A percentile compares a stretch with the other conserved stretches of the same genome.
Conservation (phyloP, 805 yeast species). For the Lipomyces starkeyi region DNA sequence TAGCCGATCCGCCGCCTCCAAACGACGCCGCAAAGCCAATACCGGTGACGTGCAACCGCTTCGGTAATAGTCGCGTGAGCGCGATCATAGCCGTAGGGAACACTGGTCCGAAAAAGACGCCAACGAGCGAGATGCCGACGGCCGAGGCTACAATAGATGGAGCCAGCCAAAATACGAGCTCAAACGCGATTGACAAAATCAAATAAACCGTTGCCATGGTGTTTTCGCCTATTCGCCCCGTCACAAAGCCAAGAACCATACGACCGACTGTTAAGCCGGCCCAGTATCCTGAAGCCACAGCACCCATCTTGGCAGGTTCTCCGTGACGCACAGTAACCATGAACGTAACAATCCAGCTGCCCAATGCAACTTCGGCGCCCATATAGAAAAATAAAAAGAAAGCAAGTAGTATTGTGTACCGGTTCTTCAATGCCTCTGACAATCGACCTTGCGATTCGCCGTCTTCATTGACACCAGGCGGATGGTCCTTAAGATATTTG, state of each 20-base stretch:
- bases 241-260: constrained; percentile 54
- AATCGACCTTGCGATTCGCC: constrained; percentile 16
- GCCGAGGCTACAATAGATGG: constrained; percentile 55
- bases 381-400: constrained; percentile 64
- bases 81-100: constrained; percentile 76
- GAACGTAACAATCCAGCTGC: constrained; percentile 74
- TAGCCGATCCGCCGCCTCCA: constrained; percentile 86
- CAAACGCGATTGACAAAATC: constrained; percentile 49
- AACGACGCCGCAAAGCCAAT: constrained; percentile 77
- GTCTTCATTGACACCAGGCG: constrained; percentile 4
- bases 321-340: constrained; percentile 61
- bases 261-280: constrained; percentile 72
- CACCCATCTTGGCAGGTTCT: constrained; percentile 57
- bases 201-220: constrained; percentile 50
- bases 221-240: constrained; percentile 40
- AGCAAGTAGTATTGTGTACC: constrained; percentile 56
- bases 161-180: constrained; percentile 57
- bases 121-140: constrained; percentile 55
- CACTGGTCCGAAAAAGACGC: constrained; percentile 69
- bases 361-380: constrained; percentile 72
- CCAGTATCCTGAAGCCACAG: constrained; percentile 74
- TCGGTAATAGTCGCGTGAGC: constrained; percentile 66
- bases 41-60: constrained; percentile 64
- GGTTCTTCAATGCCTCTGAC: constrained; percentile 43
- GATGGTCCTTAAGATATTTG: constrained; percentile 24